These are phyloP conservation scores for Mycena galericulata DNA, from an alignment of 768 basidiomycete species.

Conservation along the genomic window DNA sequence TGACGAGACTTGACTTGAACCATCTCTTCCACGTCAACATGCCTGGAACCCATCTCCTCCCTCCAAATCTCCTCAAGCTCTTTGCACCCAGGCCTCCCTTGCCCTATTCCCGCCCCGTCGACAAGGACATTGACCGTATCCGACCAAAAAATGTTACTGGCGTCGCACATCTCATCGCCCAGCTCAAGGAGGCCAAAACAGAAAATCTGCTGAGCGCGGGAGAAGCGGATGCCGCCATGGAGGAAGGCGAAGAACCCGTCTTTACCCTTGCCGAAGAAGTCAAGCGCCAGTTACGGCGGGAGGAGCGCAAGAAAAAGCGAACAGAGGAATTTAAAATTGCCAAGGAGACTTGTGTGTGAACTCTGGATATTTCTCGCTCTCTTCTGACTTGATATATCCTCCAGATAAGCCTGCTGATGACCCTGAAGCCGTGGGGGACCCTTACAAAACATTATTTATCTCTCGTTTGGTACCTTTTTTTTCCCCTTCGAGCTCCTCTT, in stretches of 20 bases:
- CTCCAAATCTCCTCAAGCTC: slow-evolving; percentile 95
- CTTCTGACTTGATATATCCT: slow-evolving; percentile 28
- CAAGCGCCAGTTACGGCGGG: slow-evolving; percentile 80
- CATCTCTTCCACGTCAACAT: slow-evolving; percentile 41
- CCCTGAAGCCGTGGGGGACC: slow-evolving; percentile 91
- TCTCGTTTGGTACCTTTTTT: slow-evolving; percentile 78
- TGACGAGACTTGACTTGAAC: background rate
- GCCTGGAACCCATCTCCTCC: slow-evolving; percentile 89
- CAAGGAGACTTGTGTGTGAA: slow-evolving; percentile 79
- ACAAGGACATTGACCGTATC: slow-evolving; percentile 84
- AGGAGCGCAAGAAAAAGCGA: slow-evolving; percentile 82
- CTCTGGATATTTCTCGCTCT: slow-evolving; percentile 45
- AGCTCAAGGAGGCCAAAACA: slow-evolving; percentile 83
- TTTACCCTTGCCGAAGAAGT: slow-evolving; percentile 88
- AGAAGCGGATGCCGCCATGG: slow-evolving; percentile 70
- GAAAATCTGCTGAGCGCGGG: slow-evolving; percentile 71
- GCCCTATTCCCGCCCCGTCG: slow-evolving; percentile 87
- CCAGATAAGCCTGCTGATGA: slow-evolving; percentile 95
- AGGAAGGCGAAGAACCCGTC: slow-evolving; percentile 86
- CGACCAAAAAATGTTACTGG: slow-evolving; percentile 77
- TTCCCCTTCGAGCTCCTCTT: background rate
- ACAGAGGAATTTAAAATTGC: slow-evolving; percentile 82
- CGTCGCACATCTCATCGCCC: slow-evolving; percentile 79
- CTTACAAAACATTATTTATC: slow-evolving; percentile 98
- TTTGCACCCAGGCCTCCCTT: slow-evolving; percentile 95